Base-by-base conservation (phyloP, 768 basidiomycete species). In the Trametes sanguinea region DNA sequence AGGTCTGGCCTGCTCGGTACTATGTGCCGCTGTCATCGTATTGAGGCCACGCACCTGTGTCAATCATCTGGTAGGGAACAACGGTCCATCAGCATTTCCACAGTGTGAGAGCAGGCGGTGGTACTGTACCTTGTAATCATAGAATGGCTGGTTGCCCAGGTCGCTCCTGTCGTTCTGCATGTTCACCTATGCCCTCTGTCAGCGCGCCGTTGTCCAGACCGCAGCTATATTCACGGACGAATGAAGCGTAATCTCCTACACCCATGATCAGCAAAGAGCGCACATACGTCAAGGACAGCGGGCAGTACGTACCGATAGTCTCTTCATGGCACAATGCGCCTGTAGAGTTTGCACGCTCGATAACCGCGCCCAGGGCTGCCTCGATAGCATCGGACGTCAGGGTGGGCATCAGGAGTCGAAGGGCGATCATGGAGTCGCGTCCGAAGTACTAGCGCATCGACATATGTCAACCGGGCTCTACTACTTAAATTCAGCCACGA, bases 331-430 rank as follows among this genome's bases (percentile, higher is more conserved):
- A 80, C 10, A 80, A 55, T 4, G 76, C 75, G 2, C 79, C 80
- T 0, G 79, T 78, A 5, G 66, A 64, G 64, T 80, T 80, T 2
- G 74, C 45, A 9, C 55, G 44, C 33, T 56, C 73, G 7, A 81
- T 71, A 11, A 80, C 80, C 8, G 78, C 80, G 5, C 78, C 78
- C 6, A 81, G 67, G n/a, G 76, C 75, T 11, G 76, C 68, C 63
- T 81, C 80, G 37, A 77, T 75, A 10, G 77, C 76, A 27, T 76
- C 73, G 10, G 76, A 66, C 2, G 75, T 77, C 7, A 80, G 67
- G 3, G 75, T 70, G 1, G 79, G 78, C 68, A 80, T 76, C 1
- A 80, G 65, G 42, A 81, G 69, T 8, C 78, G 71, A 27, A 80
- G 68, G 1, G 55, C 76, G n/a, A 80, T 76, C 40, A 81, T 60